Conservation (phyloP, 805 yeast species). For the Yarrowia sp. region DNA sequence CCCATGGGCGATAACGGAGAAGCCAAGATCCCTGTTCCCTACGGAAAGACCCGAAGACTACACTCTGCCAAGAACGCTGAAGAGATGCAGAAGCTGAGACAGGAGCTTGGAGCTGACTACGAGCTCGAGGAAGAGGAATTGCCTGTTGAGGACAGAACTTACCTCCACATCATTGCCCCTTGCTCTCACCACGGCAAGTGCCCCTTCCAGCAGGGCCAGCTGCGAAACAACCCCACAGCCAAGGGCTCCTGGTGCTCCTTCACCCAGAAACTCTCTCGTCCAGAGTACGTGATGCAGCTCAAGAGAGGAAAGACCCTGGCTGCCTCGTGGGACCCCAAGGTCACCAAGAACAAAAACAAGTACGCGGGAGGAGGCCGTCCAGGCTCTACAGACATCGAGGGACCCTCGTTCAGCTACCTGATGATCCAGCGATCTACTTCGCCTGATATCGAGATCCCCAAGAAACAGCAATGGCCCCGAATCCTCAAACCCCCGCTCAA, state of each 20-base stretch:
- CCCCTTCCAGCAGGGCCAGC: slow-evolving; percentile 77
- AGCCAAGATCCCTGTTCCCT: slow-evolving; percentile 43
- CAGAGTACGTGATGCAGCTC: slow-evolving; percentile 78
- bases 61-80: neutral
- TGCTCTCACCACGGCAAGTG: slow-evolving; percentile 88
- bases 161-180: slow-evolving; percentile 80
- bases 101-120: slow-evolving; percentile 18
- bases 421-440: slow-evolving; percentile 66
- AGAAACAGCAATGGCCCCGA: slow-evolving; percentile 67
- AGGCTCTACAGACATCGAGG: slow-evolving; percentile 71
- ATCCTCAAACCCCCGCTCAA: slow-evolving; percentile 70
- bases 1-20: slow-evolving; percentile 59
- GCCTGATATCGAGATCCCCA: slow-evolving; percentile 44
- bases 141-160: slow-evolving; percentile 52
- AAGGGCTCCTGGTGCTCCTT: slow-evolving; percentile 79
- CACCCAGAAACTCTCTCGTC: slow-evolving; percentile 74
- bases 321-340: slow-evolving; percentile 68
- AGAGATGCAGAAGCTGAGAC: slow-evolving; percentile 12
- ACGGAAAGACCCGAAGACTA: slow-evolving; percentile 35
- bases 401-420: slow-evolving; percentile 75
- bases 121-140: slow-evolving; percentile 3
- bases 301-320: slow-evolving; percentile 82
- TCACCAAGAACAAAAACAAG: slow-evolving; percentile 59
- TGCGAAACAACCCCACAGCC: slow-evolving; percentile 62
- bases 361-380: slow-evolving; percentile 81